phyloP scores from a whole-genome alignment of 2,329 filamentous ascomycete species.

The Botrytis hyacinthi region DNA sequence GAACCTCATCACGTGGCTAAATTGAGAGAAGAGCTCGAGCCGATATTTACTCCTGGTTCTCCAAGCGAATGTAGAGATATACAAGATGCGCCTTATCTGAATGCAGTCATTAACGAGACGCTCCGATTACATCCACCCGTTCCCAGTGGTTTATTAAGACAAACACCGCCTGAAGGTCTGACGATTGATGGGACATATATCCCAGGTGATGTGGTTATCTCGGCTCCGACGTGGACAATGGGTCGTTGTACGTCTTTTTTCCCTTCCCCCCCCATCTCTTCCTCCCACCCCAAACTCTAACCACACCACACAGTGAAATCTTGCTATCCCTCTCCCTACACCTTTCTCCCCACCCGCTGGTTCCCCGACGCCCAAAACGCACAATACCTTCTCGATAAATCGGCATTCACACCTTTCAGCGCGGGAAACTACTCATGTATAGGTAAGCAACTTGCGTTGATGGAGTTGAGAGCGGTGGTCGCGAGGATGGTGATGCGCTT shows the following conservation, averaged over 20 bases:
- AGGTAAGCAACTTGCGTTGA: slow-evolving; percentile 38
- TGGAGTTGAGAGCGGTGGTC: slow-evolving; percentile 37
- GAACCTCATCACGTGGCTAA: slow-evolving; percentile 21
- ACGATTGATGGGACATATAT: slow-evolving; percentile 22
- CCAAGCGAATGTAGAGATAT: slow-evolving; percentile 21
- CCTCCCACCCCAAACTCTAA: background rate
- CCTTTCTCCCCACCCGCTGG: slow-evolving; percentile 40
- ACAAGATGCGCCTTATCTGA: slow-evolving; percentile 21
- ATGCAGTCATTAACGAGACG: slow-evolving; percentile 28
- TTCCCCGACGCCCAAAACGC: slow-evolving; percentile 23
- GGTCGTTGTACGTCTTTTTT: slow-evolving; percentile 24
- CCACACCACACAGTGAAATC: background rate
- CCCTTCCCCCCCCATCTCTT: no score
- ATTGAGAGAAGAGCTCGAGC: slow-evolving; percentile 26
- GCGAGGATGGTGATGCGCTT: slow-evolving; percentile 4
- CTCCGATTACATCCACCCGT: slow-evolving; percentile 26
- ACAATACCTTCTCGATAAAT: slow-evolving; percentile 30
- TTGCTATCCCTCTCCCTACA: slow-evolving; percentile 24
- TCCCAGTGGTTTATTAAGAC: slow-evolving; percentile 33
- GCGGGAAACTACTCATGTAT: slow-evolving; percentile 35
- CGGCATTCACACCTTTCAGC: slow-evolving; percentile 36
- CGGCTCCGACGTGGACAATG: slow-evolving; percentile 21
- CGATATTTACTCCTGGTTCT: slow-evolving; percentile 15
- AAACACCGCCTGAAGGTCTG: slow-evolving; percentile 41
- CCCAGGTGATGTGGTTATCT: slow-evolving; percentile 23